Evolutionary conservation across 2,329 filamentous ascomycete species (phyloP).

Genomic region (Atkinsonella hypoxylon): DNA sequence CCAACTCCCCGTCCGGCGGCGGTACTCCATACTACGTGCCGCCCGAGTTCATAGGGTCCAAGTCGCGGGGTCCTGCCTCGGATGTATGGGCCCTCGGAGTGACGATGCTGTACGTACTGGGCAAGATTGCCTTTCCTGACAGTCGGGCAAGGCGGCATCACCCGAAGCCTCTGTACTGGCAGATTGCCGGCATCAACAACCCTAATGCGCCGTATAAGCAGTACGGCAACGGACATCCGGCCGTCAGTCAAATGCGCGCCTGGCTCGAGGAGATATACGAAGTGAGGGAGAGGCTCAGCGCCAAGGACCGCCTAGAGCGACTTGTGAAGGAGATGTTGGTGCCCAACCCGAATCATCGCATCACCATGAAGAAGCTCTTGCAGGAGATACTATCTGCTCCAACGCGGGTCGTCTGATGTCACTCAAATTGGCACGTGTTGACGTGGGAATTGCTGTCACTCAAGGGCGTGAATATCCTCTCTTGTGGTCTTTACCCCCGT

Average conservation of each 20-base stretch:
- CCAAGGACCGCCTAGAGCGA: conserved; percentile 36
- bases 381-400: conserved; percentile 27
- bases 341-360: conserved; percentile 37
- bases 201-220: conserved; percentile 19
- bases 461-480: background rate
- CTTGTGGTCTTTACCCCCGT: background rate
- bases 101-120: conserved; percentile 47
- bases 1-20: conserved; percentile 35
- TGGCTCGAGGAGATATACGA: conserved; percentile 43
- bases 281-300: conserved; percentile 32
- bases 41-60: conserved; percentile 46
- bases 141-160: conserved; percentile 34
- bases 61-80: conserved; percentile 39
- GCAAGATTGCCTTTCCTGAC: conserved; percentile 44
- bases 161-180: conserved; percentile 42
- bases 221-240: conserved; percentile 26
- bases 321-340: conserved; percentile 42
- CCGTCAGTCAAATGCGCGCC: conserved; percentile 40
- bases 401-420: conserved; percentile 1
- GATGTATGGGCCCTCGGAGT: conserved; percentile 50
- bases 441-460: background rate
- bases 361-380: conserved; percentile 41
- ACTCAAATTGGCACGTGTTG: background rate
- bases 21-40: conserved; percentile 52
- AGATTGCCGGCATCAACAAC: conserved; percentile 43